Base-by-base conservation (phyloP, 2,329 filamentous ascomycete genomes). In the Aspergillus tubingensis region DNA sequence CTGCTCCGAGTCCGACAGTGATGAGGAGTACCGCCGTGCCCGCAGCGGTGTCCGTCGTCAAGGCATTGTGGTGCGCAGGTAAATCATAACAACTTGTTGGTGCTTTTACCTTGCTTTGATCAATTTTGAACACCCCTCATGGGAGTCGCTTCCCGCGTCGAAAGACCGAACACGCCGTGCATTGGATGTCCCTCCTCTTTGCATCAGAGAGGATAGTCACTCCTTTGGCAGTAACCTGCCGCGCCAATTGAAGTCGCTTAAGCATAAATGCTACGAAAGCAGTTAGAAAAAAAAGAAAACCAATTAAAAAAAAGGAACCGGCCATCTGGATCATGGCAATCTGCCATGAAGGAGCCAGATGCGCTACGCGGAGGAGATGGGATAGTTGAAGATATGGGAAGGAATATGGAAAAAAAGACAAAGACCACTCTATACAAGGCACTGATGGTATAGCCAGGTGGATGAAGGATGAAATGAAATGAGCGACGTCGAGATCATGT, bases 1-100 rank as follows among this genome's bases (percentile, higher is more conserved):
- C 83, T 92, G 88, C 68, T 89, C 85, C 69, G 88, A 88, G 54
- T 74, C 72, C 2, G 75, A 76, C 30, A 73, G 71, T 44, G 76
- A 79, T 61, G 71, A 74, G 63, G 76, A 77, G 56, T 77, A 77
- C 65, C 65, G 69, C 43, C 71, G 69, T 60, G 75, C 71, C 17
- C 74, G 75, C 58, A 68, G 71, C 25, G 71, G 64, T 57, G 72
- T 71, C 36, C 70, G 73, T 48, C 73, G 74, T 54, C 72, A 77
- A 65, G 72, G 75, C 41, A 77, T 77, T 57, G 73, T 77, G 60
- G 74, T 77, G 48, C 73, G 75, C 58, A 70, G 76, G 52, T 78
- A 76, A 67, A 68, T 57, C 25, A 50, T 30, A 17, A 30, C 47
- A 30, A 19, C 8, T 36, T 17, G 15, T 50, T 30, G 23, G n/a